Percentiles rank a stretch among this genome's conserved stretches.
Evolutionary conservation across 768 basidiomycete species (phyloP).

Genomic region (Mycena kentingensis): DNA sequence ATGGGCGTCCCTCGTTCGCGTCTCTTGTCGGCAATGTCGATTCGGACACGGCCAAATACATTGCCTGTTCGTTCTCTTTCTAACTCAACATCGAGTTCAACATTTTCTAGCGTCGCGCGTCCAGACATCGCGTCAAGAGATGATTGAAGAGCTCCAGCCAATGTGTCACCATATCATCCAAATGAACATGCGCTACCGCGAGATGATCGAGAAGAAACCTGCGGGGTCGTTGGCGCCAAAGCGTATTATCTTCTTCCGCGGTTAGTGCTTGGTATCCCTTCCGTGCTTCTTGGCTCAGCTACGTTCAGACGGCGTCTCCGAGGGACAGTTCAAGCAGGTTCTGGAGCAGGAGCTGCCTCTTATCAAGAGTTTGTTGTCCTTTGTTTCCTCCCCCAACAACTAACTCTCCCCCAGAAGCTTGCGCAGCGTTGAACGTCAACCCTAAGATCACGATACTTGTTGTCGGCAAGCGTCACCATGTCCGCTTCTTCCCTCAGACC

Average conservation of each 20-base stretch:
- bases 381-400: conserved; percentile 6
- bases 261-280: conserved; percentile 37
- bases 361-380: conserved; percentile 53
- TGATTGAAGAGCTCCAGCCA: conserved; percentile 67
- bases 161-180: conserved; percentile 46
- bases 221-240: conserved; percentile 48
- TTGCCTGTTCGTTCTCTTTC: too few species aligned
- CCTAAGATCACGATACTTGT: conserved; percentile 75
- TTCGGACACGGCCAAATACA: conserved; percentile 75
- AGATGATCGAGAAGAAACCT: conserved; percentile 51
- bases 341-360: conserved; percentile 61
- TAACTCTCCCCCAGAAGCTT: conserved; percentile 52
- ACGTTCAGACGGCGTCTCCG: conserved; percentile 52
- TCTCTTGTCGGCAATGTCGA: conserved; percentile 82
- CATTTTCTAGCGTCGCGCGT: conserved; percentile 28
- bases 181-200: conserved; percentile 41
- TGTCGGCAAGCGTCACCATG: conserved; percentile 38
- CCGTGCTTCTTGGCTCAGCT: conserved; percentile 13
- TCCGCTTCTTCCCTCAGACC: conserved; percentile 49
- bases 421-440: conserved; percentile 53
- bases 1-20: conserved; percentile 80
- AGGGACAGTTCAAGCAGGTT: conserved; percentile 53
- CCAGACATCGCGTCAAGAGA: conserved; percentile 46
- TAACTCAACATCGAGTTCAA: neutral
- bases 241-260: conserved; percentile 76